Evolutionary conservation across 257 asterid genomes (phyloP).

Genomic region (Rehmannia glutinosa): DNA sequence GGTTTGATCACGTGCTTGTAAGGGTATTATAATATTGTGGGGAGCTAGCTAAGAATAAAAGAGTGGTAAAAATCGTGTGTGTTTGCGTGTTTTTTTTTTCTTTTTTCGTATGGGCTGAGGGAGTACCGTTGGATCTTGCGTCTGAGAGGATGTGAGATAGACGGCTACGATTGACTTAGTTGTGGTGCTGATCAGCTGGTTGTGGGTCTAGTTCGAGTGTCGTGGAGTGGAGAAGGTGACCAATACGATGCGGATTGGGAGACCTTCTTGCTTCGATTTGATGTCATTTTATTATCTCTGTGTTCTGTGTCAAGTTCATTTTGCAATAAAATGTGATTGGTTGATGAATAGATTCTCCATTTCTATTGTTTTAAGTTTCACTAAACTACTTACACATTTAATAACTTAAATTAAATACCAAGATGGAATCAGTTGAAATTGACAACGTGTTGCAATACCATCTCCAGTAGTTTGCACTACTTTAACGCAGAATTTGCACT

Average conservation of each 20-base stretch:
- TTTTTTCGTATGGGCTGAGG: constrained; percentile 31
- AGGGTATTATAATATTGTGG: neutral
- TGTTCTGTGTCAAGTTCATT: constrained; percentile 11
- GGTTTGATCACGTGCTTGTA: neutral
- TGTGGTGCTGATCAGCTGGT: constrained; percentile 21
- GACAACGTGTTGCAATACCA: no score
- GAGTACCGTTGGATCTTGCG: constrained; percentile 26
- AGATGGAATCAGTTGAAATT: no score
- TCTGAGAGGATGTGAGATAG: constrained; percentile 39
- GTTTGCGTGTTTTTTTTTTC: neutral
- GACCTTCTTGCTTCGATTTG: constrained; percentile 11
- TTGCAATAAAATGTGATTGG: constrained; percentile 30
- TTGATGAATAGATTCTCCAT: neutral
- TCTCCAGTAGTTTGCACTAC: no score
- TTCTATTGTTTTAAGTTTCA: no score
- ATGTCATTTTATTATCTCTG: constrained; percentile 3
- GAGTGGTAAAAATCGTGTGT: neutral
- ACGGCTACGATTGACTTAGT: constrained; percentile 22
- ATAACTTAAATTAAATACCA: no score
- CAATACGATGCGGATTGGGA: constrained; percentile 29
- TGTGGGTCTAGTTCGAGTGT: neutral
- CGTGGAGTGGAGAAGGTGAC: constrained; percentile 23
- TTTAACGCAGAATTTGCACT: no score
- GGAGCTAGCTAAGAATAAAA: neutral
- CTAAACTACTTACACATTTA: no score